These are phyloP conservation scores for Candida albicans DNA, from an alignment of 1,139 yeast genomes.

Conservation along the genomic window DNA sequence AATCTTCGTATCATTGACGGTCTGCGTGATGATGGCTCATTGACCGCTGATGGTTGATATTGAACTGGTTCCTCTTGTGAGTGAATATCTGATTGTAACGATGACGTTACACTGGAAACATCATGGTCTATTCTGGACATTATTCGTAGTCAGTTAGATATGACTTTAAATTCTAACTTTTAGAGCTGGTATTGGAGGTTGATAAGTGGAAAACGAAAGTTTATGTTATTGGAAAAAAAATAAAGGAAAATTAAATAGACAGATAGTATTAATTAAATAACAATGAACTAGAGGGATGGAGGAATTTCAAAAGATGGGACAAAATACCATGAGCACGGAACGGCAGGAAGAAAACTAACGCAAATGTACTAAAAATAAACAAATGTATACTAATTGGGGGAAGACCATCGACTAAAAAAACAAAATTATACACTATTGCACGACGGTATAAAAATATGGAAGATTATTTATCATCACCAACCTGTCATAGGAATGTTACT, in stretches of 20 bases:
- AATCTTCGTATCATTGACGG: conserved; percentile 14
- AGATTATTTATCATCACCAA: too few relatives aligned
- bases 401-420: too few relatives aligned
- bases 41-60: background rate
- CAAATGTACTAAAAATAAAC: background rate
- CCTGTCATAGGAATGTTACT: too few relatives aligned
- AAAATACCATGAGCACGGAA: background rate
- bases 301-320: too few relatives aligned
- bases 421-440: too few relatives aligned
- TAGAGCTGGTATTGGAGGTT: too few relatives aligned
- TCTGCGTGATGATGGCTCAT: background rate
- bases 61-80: background rate
- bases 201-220: too few relatives aligned
- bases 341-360: too few relatives aligned
- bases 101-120: background rate
- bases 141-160: too few relatives aligned
- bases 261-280: background rate
- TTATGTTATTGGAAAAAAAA: too few relatives aligned
- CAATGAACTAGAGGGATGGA: background rate
- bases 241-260: background rate
- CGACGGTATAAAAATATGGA: too few relatives aligned
- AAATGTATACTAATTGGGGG: background rate
- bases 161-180: too few relatives aligned
- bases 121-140: background rate
- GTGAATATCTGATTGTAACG: background rate